Conservation (phyloP, 1,284 basidiomycete genomes). For the Leccinum fuscescens region DNA sequence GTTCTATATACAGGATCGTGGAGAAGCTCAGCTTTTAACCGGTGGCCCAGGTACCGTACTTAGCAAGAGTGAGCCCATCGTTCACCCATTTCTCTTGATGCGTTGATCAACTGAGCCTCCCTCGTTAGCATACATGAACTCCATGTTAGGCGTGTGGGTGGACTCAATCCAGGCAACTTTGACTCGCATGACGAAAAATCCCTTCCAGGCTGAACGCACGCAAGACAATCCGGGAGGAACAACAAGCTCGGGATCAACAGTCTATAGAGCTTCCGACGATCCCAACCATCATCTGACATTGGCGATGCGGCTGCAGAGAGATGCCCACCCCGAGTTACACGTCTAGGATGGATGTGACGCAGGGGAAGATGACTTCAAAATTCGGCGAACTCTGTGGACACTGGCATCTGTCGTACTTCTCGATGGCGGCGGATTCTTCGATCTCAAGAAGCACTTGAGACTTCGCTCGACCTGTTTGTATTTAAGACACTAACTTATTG, state of each 20-base stretch:
- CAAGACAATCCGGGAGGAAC: conserved; percentile 13
- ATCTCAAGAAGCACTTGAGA: not conserved
- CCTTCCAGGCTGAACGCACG: conserved; percentile 17
- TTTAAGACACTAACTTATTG: not conserved
- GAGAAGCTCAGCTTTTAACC: conserved; percentile 2
- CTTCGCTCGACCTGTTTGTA: too few relatives aligned
- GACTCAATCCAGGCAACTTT: not conserved
- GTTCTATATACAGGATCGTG: conserved; percentile 15
- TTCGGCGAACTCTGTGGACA: not conserved
- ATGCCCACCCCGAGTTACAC: not conserved
- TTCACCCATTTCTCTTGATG: not conserved
- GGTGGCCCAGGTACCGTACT: conserved; percentile 12
- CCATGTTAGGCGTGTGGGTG: conserved; percentile 4
- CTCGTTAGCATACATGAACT: conserved; percentile 15
- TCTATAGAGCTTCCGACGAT: conserved; percentile 17
- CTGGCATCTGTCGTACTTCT: not conserved
- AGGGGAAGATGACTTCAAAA: not conserved
- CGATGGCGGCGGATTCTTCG: not conserved
- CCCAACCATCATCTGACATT: conserved; percentile 6
- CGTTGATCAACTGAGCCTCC: not conserved
- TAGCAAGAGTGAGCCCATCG: conserved; percentile 13
- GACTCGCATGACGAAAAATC: not conserved
- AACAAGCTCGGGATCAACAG: not conserved
- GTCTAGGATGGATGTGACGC: not conserved
- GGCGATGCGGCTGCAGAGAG: not conserved